These are phyloP conservation scores for Eucalyptus regnans DNA, from an alignment of 345 rosid genomes.

Conservation along the genomic window DNA sequence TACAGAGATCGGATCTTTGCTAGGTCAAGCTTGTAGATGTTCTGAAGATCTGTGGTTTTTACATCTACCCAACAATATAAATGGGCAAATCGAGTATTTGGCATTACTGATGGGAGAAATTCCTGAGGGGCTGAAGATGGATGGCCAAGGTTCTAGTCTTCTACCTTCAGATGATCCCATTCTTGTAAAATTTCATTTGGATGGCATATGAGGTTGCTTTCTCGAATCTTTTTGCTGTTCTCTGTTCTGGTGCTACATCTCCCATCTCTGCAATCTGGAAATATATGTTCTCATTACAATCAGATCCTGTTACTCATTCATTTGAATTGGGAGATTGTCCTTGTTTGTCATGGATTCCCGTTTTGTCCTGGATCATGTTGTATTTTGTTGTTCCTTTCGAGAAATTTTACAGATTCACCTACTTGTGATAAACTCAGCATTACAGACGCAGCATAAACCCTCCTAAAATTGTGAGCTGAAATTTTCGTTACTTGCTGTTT, in stretches of 20 bases:
- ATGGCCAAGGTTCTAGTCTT: not conserved
- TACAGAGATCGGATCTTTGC: not conserved
- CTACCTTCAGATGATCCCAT: not conserved
- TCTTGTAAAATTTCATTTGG: not conserved
- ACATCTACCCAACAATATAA: not conserved
- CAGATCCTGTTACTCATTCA: not conserved
- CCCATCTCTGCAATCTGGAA: not conserved
- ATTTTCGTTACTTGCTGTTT: not conserved
- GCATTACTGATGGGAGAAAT: not conserved
- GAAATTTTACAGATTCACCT: not conserved
- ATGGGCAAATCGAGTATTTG: slow-evolving; percentile 1
- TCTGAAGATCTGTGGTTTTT: not conserved
- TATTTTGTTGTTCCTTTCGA: not conserved
- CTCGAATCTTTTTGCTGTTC: not conserved
- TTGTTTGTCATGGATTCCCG: not conserved
- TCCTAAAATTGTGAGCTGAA: not conserved
- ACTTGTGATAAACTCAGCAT: not conserved
- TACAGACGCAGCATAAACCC: not conserved
- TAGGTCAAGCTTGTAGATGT: not conserved
- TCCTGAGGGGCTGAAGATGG: not conserved
- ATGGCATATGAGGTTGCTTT: not conserved
- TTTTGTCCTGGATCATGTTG: not conserved
- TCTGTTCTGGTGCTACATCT: not conserved
- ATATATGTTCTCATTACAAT: not conserved
- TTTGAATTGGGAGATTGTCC: not conserved